Evolutionary conservation across 2,329 filamentous ascomycete species (phyloP).

Genomic region (Diaporthe australafricana): DNA sequence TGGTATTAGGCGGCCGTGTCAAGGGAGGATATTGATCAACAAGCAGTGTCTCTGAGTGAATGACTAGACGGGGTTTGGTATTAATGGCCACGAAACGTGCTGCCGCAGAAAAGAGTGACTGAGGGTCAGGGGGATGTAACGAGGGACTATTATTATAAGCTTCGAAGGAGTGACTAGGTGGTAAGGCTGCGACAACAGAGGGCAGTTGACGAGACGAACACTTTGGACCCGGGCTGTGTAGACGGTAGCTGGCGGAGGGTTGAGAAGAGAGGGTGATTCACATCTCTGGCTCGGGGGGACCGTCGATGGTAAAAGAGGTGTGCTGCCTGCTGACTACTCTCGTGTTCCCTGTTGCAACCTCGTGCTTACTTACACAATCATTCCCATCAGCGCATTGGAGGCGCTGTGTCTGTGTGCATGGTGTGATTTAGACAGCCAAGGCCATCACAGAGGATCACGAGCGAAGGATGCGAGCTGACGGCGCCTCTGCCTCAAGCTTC

Average conservation of each 20-base stretch:
- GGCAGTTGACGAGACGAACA: conserved; percentile 27
- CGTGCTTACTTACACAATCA: conserved; percentile 15
- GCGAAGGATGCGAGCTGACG: conserved; percentile 24
- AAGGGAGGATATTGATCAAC: conserved; percentile 19
- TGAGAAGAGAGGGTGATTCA: background rate
- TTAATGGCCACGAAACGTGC: conserved; percentile 19
- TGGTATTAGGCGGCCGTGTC: conserved; percentile 5
- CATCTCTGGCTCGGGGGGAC: background rate
- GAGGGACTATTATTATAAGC: conserved; percentile 29
- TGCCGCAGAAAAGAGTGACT: conserved; percentile 30
- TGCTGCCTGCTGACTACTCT: conserved; percentile 30
- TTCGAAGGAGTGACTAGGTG: conserved; percentile 34
- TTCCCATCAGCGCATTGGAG: background rate
- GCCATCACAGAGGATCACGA: conserved; percentile 3
- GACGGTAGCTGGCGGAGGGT: conserved; percentile 9
- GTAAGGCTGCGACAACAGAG: conserved; percentile 31
- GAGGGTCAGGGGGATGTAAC: conserved; percentile 24
- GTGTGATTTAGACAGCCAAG: conserved; percentile 25
- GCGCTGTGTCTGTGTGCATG: conserved; percentile 9
- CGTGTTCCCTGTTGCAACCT: conserved; percentile 14
- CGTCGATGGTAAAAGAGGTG: conserved; percentile 22
- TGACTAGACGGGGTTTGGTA: conserved; percentile 27
- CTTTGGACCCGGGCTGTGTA: conserved; percentile 11
- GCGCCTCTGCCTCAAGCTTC: conserved; percentile 19
- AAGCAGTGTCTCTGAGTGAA: conserved; percentile 23